Base-by-base conservation (phyloP, 345 rosid species). In the Populus tremula region DNA sequence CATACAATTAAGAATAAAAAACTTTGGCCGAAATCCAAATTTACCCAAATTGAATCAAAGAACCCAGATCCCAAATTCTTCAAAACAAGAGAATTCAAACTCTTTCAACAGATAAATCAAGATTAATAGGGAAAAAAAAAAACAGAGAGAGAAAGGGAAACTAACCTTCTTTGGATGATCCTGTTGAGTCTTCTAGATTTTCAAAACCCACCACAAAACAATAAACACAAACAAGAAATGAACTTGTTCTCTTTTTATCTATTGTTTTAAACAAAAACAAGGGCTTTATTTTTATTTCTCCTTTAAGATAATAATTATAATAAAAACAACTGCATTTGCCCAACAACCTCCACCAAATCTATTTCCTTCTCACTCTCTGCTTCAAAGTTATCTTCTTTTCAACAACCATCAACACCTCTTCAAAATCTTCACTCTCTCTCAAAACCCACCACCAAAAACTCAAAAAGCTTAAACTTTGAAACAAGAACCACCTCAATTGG, bases 131-230 rank as follows among this genome's bases (percentile, higher is more conserved):
- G 0, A 2, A 0, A 3, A 1, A 62, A 29, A 2, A 20, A 67
- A 23, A 56, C 5, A 38, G n/a, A 64, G 29, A 71, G 6, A 70
- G 23, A 64, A 59, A 50, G 54, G 74, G 41, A 67, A 5, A 31
- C 81, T 21, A 71, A 85, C 88, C 86, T 83, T 87, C 77, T 83
- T 85, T 12, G 41, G 69, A 10, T 77, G 89, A 81, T 72, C 78
- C 83, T 80, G 88, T 72, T 87, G 89, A 87, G 85, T 87, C 86
- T 47, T 82, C 74, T 76, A 35, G 63, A 59, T 59, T 59, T 11
- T 20, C 61, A 67, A 74, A 76, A 62, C 31, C 80, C 69, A 67
- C 31, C 12, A 59, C 6, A 59, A 54, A 3, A 10, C 29, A 59
- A 16, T 65, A 63, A 36, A 17, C 45, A 27, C 25, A 69, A 25